phyloP scores from a whole-genome alignment of 768 basidiomycete species.

The Macrocybe gigantea region DNA sequence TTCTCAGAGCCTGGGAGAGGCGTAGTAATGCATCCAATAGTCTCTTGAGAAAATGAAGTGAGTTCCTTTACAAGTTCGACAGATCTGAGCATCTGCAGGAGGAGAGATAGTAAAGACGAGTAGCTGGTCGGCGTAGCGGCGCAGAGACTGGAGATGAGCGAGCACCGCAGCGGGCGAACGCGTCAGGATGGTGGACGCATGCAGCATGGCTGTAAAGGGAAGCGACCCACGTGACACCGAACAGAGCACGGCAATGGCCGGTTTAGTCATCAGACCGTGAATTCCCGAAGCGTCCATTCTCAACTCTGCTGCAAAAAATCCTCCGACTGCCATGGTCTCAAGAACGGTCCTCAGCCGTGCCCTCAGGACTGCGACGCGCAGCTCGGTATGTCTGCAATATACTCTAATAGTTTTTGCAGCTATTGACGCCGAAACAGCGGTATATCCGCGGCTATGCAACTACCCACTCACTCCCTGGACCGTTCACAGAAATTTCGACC shows the following conservation, averaged over 20 bases:
- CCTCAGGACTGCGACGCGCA: slow-evolving; percentile 17
- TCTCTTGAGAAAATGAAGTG: slow-evolving; percentile 30
- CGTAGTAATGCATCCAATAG: slow-evolving; percentile 61
- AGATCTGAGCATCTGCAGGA: slow-evolving; percentile 32
- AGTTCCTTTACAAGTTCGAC: slow-evolving; percentile 32
- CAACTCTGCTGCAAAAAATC: no score
- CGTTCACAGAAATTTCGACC: slow-evolving; percentile 86
- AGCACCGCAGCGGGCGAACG: slow-evolving; percentile 29
- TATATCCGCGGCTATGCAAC: slow-evolving; percentile 68
- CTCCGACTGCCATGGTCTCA: slow-evolving; percentile 21
- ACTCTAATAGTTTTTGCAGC: neutral
- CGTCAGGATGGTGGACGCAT: slow-evolving; percentile 34
- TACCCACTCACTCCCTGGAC: slow-evolving; percentile 55
- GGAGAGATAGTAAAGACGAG: slow-evolving; percentile 48
- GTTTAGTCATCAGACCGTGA: neutral
- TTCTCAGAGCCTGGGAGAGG: slow-evolving; percentile 26
- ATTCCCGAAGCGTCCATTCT: neutral
- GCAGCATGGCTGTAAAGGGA: slow-evolving; percentile 13
- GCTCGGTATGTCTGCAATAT: slow-evolving; percentile 6
- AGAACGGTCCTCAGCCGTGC: slow-evolving; percentile 22
- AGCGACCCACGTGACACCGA: neutral
- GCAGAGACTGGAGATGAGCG: slow-evolving; percentile 24
- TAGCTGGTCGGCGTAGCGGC: slow-evolving; percentile 26
- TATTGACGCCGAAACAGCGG: slow-evolving; percentile 4
- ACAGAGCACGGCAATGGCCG: neutral